phyloP scores from a whole-genome alignment of 1,139 yeast species.

The Debaryomycetaceae sp. region DNA sequence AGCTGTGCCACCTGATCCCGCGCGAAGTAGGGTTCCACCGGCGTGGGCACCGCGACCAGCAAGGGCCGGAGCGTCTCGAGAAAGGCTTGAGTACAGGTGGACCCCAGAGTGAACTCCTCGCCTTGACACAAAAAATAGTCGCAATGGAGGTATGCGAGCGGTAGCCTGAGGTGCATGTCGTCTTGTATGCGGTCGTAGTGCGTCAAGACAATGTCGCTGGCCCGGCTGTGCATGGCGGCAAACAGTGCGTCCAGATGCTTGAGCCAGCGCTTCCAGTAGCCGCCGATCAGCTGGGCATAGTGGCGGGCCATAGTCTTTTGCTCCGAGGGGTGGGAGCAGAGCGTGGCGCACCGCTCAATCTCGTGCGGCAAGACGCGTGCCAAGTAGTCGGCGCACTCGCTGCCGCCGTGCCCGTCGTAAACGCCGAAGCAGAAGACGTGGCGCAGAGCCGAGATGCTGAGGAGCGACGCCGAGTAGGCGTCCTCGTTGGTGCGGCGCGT shows the following conservation, averaged over 20 bases:
- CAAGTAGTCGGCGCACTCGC: conserved; percentile 56
- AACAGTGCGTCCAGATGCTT: conserved; percentile 36
- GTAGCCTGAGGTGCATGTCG: conserved; percentile 51
- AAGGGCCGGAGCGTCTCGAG: conserved; percentile 38
- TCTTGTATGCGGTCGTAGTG: conserved; percentile 15
- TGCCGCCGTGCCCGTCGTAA: conserved; percentile 94
- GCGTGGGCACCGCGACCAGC: conserved; percentile 11
- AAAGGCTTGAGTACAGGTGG: conserved; percentile 74
- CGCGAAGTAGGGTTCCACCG: conserved; percentile 45
- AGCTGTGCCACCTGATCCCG: conserved; percentile 58
- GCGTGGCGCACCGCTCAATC: conserved; percentile 34
- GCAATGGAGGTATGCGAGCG: conserved; percentile 49
- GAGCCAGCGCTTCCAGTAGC: conserved; percentile 81
- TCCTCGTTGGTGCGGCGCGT: conserved; percentile 79
- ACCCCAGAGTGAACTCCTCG: conserved; percentile 44
- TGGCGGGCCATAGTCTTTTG: conserved; percentile 30
- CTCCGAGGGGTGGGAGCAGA: conserved; percentile 2
- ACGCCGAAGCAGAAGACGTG: conserved; percentile 53
- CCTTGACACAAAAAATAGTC: conserved; percentile 38
- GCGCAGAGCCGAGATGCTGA: conserved; percentile 21
- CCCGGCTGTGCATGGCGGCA: conserved; percentile 28
- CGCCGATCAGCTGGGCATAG: conserved; percentile 56
- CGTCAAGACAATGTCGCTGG: conserved; percentile 10
- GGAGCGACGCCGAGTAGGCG: conserved; percentile 50
- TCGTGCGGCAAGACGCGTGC: conserved; percentile 40